phyloP scores from a whole-genome alignment of 345 rosid genomes.

The Alliaria petiolata region DNA sequence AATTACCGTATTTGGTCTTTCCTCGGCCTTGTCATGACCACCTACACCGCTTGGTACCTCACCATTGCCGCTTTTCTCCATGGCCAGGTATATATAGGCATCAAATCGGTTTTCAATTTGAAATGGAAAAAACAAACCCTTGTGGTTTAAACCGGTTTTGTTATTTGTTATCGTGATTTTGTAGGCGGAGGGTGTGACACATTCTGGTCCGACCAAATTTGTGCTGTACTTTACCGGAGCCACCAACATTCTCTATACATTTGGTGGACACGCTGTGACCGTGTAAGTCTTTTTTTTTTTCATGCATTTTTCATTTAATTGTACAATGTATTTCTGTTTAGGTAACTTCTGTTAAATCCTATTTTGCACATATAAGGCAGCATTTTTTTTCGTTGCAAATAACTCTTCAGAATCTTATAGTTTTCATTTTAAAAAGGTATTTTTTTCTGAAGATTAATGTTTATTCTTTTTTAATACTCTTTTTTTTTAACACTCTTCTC shows the following conservation, averaged over 20 bases:
- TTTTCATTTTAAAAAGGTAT: neutral
- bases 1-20: conserved; percentile 98
- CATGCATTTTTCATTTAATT: neutral
- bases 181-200: conserved; percentile 63
- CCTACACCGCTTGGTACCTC: conserved; percentile 96
- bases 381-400: neutral
- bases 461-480: neutral
- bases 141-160: neutral
- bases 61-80: conserved; percentile 68
- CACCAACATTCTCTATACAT: conserved; percentile 93
- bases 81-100: conserved; percentile 64
- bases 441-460: neutral
- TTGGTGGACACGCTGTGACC: conserved; percentile 99
- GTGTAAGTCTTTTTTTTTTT: conserved; percentile 53
- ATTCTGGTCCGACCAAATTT: conserved; percentile 68
- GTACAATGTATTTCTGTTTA: neutral
- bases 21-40: conserved; percentile 95
- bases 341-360: neutral
- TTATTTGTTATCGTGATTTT: neutral
- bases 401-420: neutral
- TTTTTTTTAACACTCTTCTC: neutral
- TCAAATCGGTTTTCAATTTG: neutral
- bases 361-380: neutral
- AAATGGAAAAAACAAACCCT: too few relatives aligned
- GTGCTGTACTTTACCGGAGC: conserved; percentile 99